Base-by-base conservation (phyloP, 2,329 filamentous ascomycete species). In the Ascochyta rabiei region DNA sequence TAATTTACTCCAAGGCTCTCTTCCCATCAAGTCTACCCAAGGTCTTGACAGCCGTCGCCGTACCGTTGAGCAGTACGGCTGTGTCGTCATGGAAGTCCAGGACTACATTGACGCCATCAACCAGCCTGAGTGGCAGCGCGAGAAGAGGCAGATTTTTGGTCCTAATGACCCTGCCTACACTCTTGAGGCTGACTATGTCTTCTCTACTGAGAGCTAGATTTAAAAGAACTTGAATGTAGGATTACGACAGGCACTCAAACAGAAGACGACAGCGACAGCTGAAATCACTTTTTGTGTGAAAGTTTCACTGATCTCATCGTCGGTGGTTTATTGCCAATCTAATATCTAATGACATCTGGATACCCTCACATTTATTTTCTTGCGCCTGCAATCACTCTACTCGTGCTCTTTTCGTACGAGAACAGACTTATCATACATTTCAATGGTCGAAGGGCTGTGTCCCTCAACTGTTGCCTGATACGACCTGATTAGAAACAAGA, bases 101-200 rank as follows among this genome's bases (percentile, higher is more conserved):
- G 92, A 95, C 74, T 97, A 87, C 85, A 96, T 97, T 69, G 93
- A 96, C 72, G 92, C 83, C 23, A 95, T 98, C 77, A 97, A 96
- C 77, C 85, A 96, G 66, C 93, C 93, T 0, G 85, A 91, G 75
- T 97, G 93, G 93, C 86, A 86, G 55, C 84, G 93, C 50, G 76
- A 80, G 41, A 76, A 79, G 62, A 78, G 74, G 68, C 75, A 82
- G 57, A 79, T 82, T 56, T 82, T 78, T 56, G 76, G 78, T 2
- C 79, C 79, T 2, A 74, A 68, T 2, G 74, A 76, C 59, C 69
- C 66, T 5, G 72, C 77, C 10, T 81, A 80, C 57, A 73, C 75
- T 15, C 65, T 81, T 16, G 73, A 80, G 66, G 78, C 78, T 10
- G 64, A 67, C 26, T 80, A 81, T 60, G 70, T 74, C 23, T 81